Evolutionary conservation across 495 filamentous ascomycete genomes (phyloP), one percentile per base, ranked within the genome.

Genomic region (Xylaria curta): DNA sequence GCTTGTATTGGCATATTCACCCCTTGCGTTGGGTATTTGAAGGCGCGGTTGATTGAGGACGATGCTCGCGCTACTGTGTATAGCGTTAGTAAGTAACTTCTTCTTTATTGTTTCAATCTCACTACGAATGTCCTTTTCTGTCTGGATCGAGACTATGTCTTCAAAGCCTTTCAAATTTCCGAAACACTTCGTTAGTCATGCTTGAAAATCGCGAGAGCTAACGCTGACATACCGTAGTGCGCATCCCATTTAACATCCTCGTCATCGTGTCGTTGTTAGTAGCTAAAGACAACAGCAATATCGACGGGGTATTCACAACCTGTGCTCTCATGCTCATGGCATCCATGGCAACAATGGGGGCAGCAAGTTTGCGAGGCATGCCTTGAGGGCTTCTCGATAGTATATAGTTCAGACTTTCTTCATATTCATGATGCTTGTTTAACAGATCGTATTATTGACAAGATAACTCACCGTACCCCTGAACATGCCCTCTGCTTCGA

Each of bases 201-300:
- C 21, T 64, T 17, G 8, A 42, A 31, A 0, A 33, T 28, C 6
- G 15, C 3, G 46, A 53, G 2, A 36, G 46, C 49, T 67, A 12
- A 67, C 65, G 10, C n/a, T 28, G 21, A 42, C 2, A 1, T 24
- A 36, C 36, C 42, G 33, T n/a, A 67, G 65, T 89, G 77, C 78
- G 88, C 64, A 80, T 87, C 10, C 87, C 87, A 21, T 76, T 88
- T 66, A 89, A 89, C 71, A 71, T 88, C 1, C 86, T 88, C 71
- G 87, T 88, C 7, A 85, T 89, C 26, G 72, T 83, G 15, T 81
- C 83, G 28, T 72, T 90, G 60, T 76, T 81, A 46, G 33, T 83
- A 31, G 83, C 82, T 0, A 80, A 81, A n/a, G 82, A 85, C 59
- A 83, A 82, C 21, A 78, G 73, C 21, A 75, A 75, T 8, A 80